A percentile compares a stretch with the other conserved stretches of the same genome.
Conservation (phyloP, 192 early-diverging fungal species). For the Paraglomus brasilianum region DNA sequence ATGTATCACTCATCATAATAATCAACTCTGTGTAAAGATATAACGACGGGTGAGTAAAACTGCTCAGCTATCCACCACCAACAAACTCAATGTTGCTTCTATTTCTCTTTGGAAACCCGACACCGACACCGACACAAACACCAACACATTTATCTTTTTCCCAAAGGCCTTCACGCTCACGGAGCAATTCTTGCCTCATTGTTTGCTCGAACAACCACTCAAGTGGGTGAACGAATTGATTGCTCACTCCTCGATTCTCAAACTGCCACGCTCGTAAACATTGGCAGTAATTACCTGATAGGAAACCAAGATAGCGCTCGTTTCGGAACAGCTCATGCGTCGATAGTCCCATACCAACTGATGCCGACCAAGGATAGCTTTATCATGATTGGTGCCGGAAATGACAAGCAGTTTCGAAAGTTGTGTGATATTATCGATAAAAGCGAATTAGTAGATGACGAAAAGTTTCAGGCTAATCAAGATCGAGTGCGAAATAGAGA, state of each 20-base stretch:
- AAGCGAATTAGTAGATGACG: constrained; percentile 47
- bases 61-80: too few species aligned
- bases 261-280: constrained; percentile 85
- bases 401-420: constrained; percentile 78
- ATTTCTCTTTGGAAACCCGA: too few species aligned
- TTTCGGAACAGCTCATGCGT: constrained; percentile 85
- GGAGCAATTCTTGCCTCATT: constrained; percentile 90
- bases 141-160: constrained; percentile 12
- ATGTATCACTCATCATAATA: too few species aligned
- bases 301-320: constrained; percentile 76
- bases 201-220: constrained; percentile 59
- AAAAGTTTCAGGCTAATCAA: constrained; percentile 64
- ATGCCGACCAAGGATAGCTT: constrained; percentile 74
- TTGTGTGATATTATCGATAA: constrained; percentile 58
- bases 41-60: too few species aligned
- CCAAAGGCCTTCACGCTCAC: constrained; percentile 77
- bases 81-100: too few species aligned
- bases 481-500: constrained; percentile 73
- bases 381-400: constrained; percentile 90
- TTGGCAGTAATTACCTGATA: constrained; percentile 84
- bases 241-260: constrained; percentile 87
- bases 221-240: constrained; percentile 83
- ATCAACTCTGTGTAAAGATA: too few species aligned
- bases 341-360: constrained; percentile 92
- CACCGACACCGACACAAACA: too few species aligned